phyloP scores from a whole-genome alignment of 768 basidiomycete species.

The Holtermannia corniformis region DNA sequence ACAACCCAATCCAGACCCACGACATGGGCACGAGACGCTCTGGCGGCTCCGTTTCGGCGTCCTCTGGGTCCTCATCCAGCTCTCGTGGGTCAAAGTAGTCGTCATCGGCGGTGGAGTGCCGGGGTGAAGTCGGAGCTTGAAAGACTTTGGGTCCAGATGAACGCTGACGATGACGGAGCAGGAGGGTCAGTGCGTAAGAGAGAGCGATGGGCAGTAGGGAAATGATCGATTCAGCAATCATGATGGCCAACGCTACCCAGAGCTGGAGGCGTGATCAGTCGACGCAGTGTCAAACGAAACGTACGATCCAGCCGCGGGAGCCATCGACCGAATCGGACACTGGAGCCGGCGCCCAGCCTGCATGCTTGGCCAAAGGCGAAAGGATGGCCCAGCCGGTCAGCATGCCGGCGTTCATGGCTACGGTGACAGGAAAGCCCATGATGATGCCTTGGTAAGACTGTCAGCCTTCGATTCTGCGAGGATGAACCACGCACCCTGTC shows the following conservation, averaged over 20 bases:
- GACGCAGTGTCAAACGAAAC: slow-evolving; percentile 3
- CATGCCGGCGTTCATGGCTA: slow-evolving; percentile 95
- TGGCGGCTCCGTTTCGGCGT: slow-evolving; percentile 56
- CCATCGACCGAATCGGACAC: slow-evolving; percentile 79
- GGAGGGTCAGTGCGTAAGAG: slow-evolving; percentile 41
- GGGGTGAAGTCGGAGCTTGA: slow-evolving; percentile 14
- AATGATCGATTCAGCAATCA: slow-evolving; percentile 84
- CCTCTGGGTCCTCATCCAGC: slow-evolving; percentile 48
- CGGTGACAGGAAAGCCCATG: slow-evolving; percentile 91
- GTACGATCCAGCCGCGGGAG: slow-evolving; percentile 51
- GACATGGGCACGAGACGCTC: slow-evolving; percentile 68
- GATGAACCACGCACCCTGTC: slow-evolving; percentile 55
- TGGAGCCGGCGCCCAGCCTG: slow-evolving; percentile 88
- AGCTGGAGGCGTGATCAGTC: slow-evolving; percentile 42
- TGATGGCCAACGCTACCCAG: slow-evolving; percentile 91
- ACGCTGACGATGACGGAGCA: slow-evolving; percentile 18
- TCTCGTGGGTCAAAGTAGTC: slow-evolving; percentile 28
- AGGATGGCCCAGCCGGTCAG: slow-evolving; percentile 89
- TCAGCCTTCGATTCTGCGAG: slow-evolving; percentile 3
- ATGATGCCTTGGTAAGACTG: slow-evolving; percentile 58
- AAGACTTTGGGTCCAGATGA: slow-evolving; percentile 20
- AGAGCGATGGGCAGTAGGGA: slow-evolving; percentile 67
- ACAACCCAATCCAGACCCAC: slow-evolving; percentile 69
- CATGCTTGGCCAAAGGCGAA: slow-evolving; percentile 71
- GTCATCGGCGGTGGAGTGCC: slow-evolving; percentile 12